Percentiles rank a stretch among this genome's conserved stretches.
Evolutionary conservation across 1,284 basidiomycete species (phyloP).

Genomic region (Coniferiporia weirii): DNA sequence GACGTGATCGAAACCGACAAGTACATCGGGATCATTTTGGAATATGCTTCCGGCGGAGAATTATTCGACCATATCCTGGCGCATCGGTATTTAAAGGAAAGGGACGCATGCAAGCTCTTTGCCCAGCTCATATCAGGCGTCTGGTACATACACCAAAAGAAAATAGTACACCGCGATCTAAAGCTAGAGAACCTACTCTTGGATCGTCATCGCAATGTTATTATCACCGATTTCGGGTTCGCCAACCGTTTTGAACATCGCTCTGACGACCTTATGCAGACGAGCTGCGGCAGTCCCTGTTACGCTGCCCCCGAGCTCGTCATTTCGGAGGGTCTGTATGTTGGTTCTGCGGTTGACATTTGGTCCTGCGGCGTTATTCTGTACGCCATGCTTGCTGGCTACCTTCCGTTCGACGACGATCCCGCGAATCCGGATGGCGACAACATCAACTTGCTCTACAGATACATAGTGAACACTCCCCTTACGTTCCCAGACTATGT

Average conservation of each 20-base stretch:
- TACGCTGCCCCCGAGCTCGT: slow-evolving; percentile 99
- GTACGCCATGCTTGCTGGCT: slow-evolving; percentile 98
- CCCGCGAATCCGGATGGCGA: slow-evolving; percentile 98
- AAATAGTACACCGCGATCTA: slow-evolving; percentile 98
- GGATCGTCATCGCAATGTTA: slow-evolving; percentile 96
- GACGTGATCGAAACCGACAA: slow-evolving; percentile 99
- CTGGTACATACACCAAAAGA: slow-evolving; percentile 98
- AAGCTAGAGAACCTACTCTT: slow-evolving; percentile 98
- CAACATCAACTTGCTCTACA: slow-evolving; percentile 99
- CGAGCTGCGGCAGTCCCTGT: slow-evolving; percentile 95
- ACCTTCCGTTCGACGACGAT: slow-evolving; percentile 99
- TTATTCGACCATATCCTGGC: slow-evolving; percentile 99
- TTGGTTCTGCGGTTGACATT: slow-evolving; percentile 98
- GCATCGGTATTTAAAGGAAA: slow-evolving; percentile 94
- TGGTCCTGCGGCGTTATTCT: slow-evolving; percentile 99
- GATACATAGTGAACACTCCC: slow-evolving; percentile 96
- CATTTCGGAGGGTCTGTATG: slow-evolving; percentile 95
- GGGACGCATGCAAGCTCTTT: slow-evolving; percentile 94
- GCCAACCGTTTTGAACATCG: slow-evolving; percentile 95
- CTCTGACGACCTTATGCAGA: slow-evolving; percentile 96
- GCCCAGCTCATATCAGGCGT: slow-evolving; percentile 98
- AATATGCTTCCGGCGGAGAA: slow-evolving; percentile 97
- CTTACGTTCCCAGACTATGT: slow-evolving; percentile 94
- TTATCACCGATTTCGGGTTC: slow-evolving; percentile 99
- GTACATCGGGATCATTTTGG: slow-evolving; percentile 99